Evolutionary conservation across 176 grass and related monocot genomes (phyloP), one percentile per base, ranked within the genome.

Genomic region (Carex pumila): DNA sequence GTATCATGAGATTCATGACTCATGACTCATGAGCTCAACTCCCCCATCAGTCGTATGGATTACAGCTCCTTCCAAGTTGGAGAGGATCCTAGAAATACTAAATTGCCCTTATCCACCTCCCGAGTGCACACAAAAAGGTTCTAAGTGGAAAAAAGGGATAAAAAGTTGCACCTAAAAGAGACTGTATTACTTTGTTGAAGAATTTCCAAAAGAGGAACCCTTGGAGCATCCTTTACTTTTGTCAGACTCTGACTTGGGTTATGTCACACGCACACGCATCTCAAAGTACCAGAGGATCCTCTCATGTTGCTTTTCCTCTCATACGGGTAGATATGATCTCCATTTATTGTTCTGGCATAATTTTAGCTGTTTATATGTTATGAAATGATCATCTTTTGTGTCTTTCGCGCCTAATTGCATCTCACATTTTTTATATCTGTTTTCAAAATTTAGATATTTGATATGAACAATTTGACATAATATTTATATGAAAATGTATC

Each of bases 201-300:
- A 83, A 66, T 83, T 83, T 83, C 81, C 81, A 54, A 83, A 83
- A 83, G 64, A 83, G 49, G 81, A 66, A 83, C 81, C 60, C 68
- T 53, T 55, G 37, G 62, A 69, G 81, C 37, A 60, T 53, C 80
- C 79, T 83, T 66, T 31, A 22, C 81, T 83, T 75, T 83, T 83
- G 58, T 83, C 81, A 82, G 80, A 54, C n/a, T 83, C 57, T 81
- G 60, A 83, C 62, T 83, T 66, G 3, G 21, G 62, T 83, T 81
- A n/a, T 53, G 61, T 83, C 81, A 69, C 81, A 83, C 81, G 61
- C 81, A 83, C 81, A 83, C 81, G 81, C 81, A 65, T 83, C 31
- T 65, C 41, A 65, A 43, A 77, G 22, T 53, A 75, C 45, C 4
- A 41, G 64, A 76, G 41, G n/a, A 18, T 22, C 37, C 21, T 76